Conservation (phyloP, 768 basidiomycete species). For the Mycena albidolilacea region DNA sequence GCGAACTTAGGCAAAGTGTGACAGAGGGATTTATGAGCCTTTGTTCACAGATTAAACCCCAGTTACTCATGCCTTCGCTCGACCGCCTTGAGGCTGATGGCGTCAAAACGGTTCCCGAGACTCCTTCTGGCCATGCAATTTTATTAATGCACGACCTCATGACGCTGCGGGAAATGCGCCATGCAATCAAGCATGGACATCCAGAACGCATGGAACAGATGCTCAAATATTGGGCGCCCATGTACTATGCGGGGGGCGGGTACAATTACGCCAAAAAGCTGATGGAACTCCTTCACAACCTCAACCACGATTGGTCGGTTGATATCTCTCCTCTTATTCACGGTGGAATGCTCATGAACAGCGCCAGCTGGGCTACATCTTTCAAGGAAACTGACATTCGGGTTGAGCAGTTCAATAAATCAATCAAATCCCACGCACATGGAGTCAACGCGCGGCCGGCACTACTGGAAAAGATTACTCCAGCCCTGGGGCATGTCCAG, state of each 20-base stretch:
- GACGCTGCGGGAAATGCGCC: neutral
- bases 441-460: too few species aligned
- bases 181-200: neutral
- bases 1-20: too few species aligned
- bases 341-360: neutral
- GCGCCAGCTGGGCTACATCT: neutral
- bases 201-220: constrained; percentile 2
- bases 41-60: too few species aligned
- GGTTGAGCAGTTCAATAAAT: neutral
- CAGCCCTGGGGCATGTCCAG: neutral
- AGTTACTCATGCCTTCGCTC: too few species aligned
- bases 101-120: neutral
- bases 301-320: neutral
- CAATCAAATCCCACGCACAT: neutral
- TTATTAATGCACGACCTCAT: constrained; percentile 1
- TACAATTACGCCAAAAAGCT: neutral
- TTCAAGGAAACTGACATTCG: neutral
- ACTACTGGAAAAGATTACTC: neutral
- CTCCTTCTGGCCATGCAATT: neutral
- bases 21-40: too few species aligned
- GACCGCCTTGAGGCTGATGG: too few species aligned
- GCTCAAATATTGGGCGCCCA: constrained; percentile 1
- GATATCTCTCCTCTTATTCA: neutral
- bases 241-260: neutral
- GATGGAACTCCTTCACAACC: constrained; percentile 5